Percentiles rank a stretch among this genome's conserved stretches.
phyloP scores from a whole-genome alignment of 108 stramenopile species.

The Nannochloropsis gaditana region DNA sequence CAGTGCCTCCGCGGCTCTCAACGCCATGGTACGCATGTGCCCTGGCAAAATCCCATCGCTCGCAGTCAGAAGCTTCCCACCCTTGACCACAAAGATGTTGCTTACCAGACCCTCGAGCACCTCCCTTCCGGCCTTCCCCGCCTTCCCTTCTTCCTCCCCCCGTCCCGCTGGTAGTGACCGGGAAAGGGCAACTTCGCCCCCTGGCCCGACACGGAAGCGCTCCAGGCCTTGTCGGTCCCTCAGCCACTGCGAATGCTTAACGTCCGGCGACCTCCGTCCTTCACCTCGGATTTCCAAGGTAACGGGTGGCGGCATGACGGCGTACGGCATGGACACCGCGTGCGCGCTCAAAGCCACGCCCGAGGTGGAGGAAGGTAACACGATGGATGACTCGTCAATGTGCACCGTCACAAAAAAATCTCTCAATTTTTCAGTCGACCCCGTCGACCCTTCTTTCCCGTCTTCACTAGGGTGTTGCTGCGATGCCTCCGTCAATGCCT shows the following conservation, averaged over 20 bases:
- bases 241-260: background rate
- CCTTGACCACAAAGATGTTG: slow-evolving; percentile 6
- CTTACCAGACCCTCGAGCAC: background rate
- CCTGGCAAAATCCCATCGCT: background rate
- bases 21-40: background rate
- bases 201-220: background rate
- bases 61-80: background rate
- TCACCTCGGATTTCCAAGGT: slow-evolving; percentile 5
- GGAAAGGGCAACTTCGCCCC: background rate
- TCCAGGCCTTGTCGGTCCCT: background rate
- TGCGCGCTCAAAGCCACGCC: background rate
- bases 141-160: background rate
- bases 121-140: background rate
- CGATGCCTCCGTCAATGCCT: background rate
- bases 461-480: background rate
- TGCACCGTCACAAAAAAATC: background rate
- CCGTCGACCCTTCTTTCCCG: too few relatives aligned
- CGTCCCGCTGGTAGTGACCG: background rate
- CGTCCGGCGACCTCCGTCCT: background rate
- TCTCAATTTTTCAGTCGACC: background rate
- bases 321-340: background rate
- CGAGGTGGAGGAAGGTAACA: background rate
- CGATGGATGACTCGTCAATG: background rate
- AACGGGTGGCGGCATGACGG: background rate
- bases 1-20: slow-evolving; percentile 2